Percentiles rank a stretch among this genome's conserved stretches.
phyloP scores from a whole-genome alignment of 2,329 filamentous ascomycete species.

The Fusarium staphyleae region DNA sequence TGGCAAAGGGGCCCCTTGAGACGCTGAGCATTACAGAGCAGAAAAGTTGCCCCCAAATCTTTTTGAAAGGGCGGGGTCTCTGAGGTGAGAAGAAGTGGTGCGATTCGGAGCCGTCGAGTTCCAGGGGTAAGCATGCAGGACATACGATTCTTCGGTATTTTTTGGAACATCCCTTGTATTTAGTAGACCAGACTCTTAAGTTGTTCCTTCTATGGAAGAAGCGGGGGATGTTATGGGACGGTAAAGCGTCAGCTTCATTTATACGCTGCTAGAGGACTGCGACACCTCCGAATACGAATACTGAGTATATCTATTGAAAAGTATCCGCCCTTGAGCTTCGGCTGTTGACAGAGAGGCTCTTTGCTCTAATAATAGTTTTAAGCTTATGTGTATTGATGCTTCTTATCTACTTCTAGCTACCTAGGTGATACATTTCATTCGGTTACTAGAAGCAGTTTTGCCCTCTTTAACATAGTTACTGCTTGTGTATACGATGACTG shows the following conservation, averaged over 20 bases:
- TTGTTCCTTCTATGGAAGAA: constrained; percentile 3
- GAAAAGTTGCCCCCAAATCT: background rate
- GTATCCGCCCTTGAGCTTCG: background rate
- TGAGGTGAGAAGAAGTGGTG: constrained; percentile 35
- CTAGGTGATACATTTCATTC: too few species aligned
- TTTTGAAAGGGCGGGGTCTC: constrained; percentile 28
- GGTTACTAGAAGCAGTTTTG: too few species aligned
- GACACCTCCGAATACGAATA: constrained; percentile 31
- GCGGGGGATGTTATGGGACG: background rate
- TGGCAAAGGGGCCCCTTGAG: constrained; percentile 15
- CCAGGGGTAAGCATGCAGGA: constrained; percentile 32
- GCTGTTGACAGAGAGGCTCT: background rate
- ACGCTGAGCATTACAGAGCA: background rate
- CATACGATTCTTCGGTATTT: constrained; percentile 42
- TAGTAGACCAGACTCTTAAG: constrained; percentile 1
- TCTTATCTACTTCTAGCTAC: too few species aligned
- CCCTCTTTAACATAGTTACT: too few species aligned
- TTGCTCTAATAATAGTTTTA: too few species aligned
- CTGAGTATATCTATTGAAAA: background rate
- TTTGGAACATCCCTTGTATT: constrained; percentile 21
- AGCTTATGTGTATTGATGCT: too few species aligned
- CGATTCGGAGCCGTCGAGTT: constrained; percentile 35
- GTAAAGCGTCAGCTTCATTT: background rate
- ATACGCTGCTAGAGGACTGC: background rate
- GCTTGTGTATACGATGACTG: too few species aligned